Base-by-base conservation (phyloP, 2,329 filamentous ascomycete genomes). In the Blastomyces percursus region DNA sequence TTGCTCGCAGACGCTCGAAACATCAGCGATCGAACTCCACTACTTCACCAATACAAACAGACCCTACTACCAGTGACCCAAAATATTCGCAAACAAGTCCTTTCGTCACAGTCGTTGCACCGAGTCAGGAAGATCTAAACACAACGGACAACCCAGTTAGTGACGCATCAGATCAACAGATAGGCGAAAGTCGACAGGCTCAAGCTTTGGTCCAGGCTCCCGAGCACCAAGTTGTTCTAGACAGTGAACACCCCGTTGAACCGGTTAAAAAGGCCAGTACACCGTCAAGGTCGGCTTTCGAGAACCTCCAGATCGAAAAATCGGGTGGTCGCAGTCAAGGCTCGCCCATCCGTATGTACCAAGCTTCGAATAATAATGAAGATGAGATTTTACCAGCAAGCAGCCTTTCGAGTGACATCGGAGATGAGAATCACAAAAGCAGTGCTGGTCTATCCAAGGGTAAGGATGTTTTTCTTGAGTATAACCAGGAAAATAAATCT, bases 1-100 rank as follows among this genome's bases (percentile, higher is more conserved):
- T 66, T 35, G 65, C 63, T 56, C 62, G 27, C 44, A 64, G 51
- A 35, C 52, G 46, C n/a, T 35, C 59, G 16, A 59, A 42, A 27
- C 51, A 11, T 44, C 44, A 52, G 19, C 50, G 42, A 40, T 40
- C 48, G n/a, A 51, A 58, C n/a, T 32, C 52, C 30, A 11, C 35
- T 44, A 9, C 42, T 51, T 30, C 55, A 21, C 30, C 52, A 16
- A n/a, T 58, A 14, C 30, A 21, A 38, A 21, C 21, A 57, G 35
- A 48, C 40, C 30, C 55, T 42, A 38, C 50, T 54, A 27, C 42
- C 59, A 40, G 38, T 52, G 42, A 48, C 52, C 16, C 42, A 42
- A 40, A 38, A 42, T 5, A 40, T 57, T 21, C 27, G 27, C 21
- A 21, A 48, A 48, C 44, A 12, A 14, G 19, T 59, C 30, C 57